phyloP scores from a whole-genome alignment of 2,329 filamentous ascomycete genomes.

The Cercospora brassicicola region DNA sequence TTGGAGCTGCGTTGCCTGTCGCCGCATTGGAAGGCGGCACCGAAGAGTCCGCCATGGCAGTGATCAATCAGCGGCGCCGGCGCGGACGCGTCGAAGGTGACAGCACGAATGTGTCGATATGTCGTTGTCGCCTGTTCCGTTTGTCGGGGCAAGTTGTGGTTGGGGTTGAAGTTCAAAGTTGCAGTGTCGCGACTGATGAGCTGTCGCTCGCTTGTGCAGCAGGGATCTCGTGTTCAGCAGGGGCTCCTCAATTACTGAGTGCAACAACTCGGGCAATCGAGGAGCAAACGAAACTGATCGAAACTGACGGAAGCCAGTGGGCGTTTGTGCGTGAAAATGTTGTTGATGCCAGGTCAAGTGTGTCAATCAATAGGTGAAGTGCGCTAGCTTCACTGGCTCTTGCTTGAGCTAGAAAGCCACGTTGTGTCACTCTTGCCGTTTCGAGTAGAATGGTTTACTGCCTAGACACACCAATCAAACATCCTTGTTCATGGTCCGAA shows the following conservation, averaged over 20 bases:
- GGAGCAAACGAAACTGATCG: background rate
- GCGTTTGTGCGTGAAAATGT: background rate
- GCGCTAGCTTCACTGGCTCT: background rate
- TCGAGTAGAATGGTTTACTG: background rate
- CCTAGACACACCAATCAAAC: background rate
- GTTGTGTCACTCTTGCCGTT: background rate
- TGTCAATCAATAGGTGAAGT: background rate
- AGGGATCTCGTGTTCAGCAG: constrained; percentile 4
- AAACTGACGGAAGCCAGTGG: background rate
- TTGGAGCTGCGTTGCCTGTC: background rate
- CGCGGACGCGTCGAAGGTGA: background rate
- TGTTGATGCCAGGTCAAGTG: background rate
- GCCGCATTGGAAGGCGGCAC: background rate
- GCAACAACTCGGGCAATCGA: background rate
- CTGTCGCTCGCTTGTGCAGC: constrained; percentile 1
- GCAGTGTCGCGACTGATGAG: constrained; percentile 1
- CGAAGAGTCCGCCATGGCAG: background rate
- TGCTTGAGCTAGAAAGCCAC: background rate
- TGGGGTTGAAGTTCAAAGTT: background rate
- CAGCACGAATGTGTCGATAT: background rate
- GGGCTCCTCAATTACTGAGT: background rate
- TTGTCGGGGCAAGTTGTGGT: background rate
- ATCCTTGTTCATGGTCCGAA: background rate
- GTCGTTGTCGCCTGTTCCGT: background rate
- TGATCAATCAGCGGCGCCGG: background rate